Evolutionary conservation across 441 rosid genomes (phyloP), one percentile per base, ranked within the genome.

Genomic region (Melastoma candidum): DNA sequence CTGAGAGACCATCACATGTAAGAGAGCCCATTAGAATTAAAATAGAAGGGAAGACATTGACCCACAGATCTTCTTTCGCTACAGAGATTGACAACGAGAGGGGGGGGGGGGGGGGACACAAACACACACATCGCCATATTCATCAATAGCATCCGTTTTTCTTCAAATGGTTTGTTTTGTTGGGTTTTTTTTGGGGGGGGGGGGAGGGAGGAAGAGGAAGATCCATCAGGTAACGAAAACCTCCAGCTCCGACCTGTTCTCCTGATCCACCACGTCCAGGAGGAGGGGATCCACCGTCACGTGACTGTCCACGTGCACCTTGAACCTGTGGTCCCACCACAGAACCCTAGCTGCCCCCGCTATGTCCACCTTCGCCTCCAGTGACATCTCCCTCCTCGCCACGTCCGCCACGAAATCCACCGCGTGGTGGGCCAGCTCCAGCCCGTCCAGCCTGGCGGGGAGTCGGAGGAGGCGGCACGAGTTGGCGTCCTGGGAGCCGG

Each of bases 241-340:
- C 54, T 86, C 83, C 55, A 90, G 48, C 10, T 73, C 53, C 43
- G 95, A 81, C 59, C 1, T 71, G 29, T 79, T 90, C 53, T 90
- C 90, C 66, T 90, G 97, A 62, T 77, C 82, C 56, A 90, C 77
- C 9, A 90, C 72, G 53, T 86, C 89, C 2, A 90, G 84, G 52
- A 90, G 74, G 22, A 86, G 44, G 11, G 97, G 97, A 73, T 90
- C 95, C 44, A 86, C 85, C 61, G 84, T 86, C 1, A 86, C 59
- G 12, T 72, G 83, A 47, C 95, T 82, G 7, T 84, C 90, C 79
- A 86, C 85, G 75, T 81, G 94, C 12, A 82, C 74, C 60, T 70
- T 77, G 56, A 89, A 89, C 74, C 71, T 70, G 51, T 82, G 92
- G 47, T 81, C 80, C 95, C 92, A 86, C 85, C 87, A 81, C 65